Evolutionary conservation across 1,139 yeast genomes (phyloP).

Genomic region (Lodderomyces beijingensis): DNA sequence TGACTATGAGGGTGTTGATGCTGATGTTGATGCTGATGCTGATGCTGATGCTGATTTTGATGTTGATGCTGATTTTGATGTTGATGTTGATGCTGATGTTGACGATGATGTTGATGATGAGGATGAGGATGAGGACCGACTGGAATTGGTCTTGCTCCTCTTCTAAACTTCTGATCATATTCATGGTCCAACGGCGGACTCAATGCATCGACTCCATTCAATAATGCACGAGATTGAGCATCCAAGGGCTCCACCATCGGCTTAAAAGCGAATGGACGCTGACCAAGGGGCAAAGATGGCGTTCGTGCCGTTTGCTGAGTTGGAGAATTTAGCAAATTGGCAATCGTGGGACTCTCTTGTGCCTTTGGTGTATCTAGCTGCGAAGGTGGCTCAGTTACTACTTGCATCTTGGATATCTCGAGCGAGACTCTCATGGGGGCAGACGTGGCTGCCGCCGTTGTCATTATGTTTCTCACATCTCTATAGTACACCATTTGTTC

Average conservation of each 20-base stretch:
- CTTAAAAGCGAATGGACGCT: neutral
- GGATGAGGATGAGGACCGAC: too few relatives aligned
- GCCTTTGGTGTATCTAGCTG: slow-evolving; percentile 9
- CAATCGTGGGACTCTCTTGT: slow-evolving; percentile 14
- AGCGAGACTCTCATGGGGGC: slow-evolving; percentile 17
- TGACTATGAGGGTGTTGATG: too few relatives aligned
- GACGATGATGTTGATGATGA: too few relatives aligned
- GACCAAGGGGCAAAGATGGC: slow-evolving; percentile 1
- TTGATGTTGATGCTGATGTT: too few relatives aligned
- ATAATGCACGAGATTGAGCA: slow-evolving; percentile 2
- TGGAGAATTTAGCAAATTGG: slow-evolving; percentile 13
- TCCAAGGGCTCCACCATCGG: neutral
- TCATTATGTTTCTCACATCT: slow-evolving; percentile 13
- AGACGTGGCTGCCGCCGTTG: slow-evolving; percentile 11
- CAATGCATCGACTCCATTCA: slow-evolving; percentile 9
- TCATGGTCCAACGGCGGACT: slow-evolving; percentile 8
- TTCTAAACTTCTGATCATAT: neutral
- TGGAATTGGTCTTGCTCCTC: too few relatives aligned
- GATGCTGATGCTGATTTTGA: too few relatives aligned
- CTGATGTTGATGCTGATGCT: too few relatives aligned
- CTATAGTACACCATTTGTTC: slow-evolving; percentile 9
- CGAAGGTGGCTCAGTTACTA: slow-evolving; percentile 4
- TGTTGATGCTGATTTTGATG: too few relatives aligned
- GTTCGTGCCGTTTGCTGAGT: neutral
- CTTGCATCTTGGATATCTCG: slow-evolving; percentile 17